A percentile compares a stretch with the other conserved stretches of the same genome.
phyloP scores from a whole-genome alignment of 1,284 basidiomycete species.

The Gymnopus androsaceus region DNA sequence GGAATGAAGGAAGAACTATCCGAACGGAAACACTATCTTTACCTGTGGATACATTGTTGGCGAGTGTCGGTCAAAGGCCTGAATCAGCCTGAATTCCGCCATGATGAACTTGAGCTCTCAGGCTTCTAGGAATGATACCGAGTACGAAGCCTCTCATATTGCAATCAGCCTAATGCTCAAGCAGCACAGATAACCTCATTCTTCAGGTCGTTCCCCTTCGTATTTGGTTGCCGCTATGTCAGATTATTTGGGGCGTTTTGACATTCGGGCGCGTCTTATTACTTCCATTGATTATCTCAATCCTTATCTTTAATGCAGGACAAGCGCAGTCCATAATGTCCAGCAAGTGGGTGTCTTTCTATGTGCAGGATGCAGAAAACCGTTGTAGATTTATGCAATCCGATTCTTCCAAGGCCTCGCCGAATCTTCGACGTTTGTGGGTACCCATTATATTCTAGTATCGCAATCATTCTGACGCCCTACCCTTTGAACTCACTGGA shows the following conservation, averaged over 20 bases:
- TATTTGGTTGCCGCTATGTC: slow-evolving; percentile 68
- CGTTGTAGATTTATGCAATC: slow-evolving; percentile 62
- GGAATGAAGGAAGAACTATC: slow-evolving; percentile 79
- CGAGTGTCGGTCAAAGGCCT: no score
- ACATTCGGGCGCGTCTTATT: slow-evolving; percentile 62
- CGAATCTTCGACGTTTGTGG: slow-evolving; percentile 74
- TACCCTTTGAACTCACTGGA: not conserved
- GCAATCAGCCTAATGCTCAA: not conserved
- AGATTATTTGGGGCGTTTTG: slow-evolving; percentile 63
- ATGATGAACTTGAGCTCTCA: not conserved
- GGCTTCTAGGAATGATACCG: slow-evolving; percentile 55
- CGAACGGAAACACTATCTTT: slow-evolving; percentile 72
- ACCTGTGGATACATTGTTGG: slow-evolving; percentile 70
- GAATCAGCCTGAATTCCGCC: no score
- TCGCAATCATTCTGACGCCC: slow-evolving; percentile 43
- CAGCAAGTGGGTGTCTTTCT: slow-evolving; percentile 47
- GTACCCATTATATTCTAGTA: slow-evolving; percentile 74
- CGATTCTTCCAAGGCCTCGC: slow-evolving; percentile 75
- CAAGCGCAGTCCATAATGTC: slow-evolving; percentile 57
- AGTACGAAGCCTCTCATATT: slow-evolving; percentile 51
- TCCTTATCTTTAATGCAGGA: slow-evolving; percentile 35
- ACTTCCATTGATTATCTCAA: not conserved
- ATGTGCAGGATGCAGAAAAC: not conserved
- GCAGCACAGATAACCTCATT: slow-evolving; percentile 63
- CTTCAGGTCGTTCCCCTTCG: slow-evolving; percentile 61